Percentiles rank a stretch among this genome's conserved stretches.
phyloP scores from a whole-genome alignment of 805 yeast species.

The Yarrowia sp. region DNA sequence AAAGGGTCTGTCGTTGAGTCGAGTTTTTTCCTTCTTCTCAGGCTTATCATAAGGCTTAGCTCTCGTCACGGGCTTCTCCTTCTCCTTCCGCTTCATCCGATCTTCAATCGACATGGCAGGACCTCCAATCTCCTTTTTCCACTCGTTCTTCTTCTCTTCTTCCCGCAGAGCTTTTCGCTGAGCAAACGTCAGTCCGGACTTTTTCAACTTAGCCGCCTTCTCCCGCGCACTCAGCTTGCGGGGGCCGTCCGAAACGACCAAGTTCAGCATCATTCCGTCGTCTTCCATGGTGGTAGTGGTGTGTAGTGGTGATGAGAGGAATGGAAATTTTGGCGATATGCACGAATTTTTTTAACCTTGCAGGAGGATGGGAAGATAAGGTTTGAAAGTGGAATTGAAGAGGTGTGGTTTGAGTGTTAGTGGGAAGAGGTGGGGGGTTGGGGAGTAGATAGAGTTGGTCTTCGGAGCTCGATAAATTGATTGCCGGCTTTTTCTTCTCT shows the following conservation, averaged over 20 bases:
- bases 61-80: constrained; percentile 37
- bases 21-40: not conserved
- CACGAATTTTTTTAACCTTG: constrained; percentile 4
- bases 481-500: no score
- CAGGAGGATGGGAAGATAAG: no score
- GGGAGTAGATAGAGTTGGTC: no score
- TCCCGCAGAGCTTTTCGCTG: constrained; percentile 30
- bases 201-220: constrained; percentile 11
- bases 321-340: not conserved
- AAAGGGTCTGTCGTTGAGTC: no score
- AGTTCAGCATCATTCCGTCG: constrained; percentile 79
- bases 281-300: constrained; percentile 44
- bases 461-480: no score
- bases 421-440: no score
- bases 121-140: constrained; percentile 67
- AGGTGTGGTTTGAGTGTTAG: no score
- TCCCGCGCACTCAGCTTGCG: constrained; percentile 44
- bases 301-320: not conserved
- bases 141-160: constrained; percentile 49
- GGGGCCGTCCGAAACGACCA: constrained; percentile 57
- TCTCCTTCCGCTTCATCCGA: constrained; percentile 65
- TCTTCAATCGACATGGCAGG: constrained; percentile 52
- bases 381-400: no score
- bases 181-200: constrained; percentile 29
- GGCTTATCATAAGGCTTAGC: constrained; percentile 5